Conservation (phyloP, 2,329 filamentous ascomycete genomes). For the Paraphaeosphaeria minitans region DNA sequence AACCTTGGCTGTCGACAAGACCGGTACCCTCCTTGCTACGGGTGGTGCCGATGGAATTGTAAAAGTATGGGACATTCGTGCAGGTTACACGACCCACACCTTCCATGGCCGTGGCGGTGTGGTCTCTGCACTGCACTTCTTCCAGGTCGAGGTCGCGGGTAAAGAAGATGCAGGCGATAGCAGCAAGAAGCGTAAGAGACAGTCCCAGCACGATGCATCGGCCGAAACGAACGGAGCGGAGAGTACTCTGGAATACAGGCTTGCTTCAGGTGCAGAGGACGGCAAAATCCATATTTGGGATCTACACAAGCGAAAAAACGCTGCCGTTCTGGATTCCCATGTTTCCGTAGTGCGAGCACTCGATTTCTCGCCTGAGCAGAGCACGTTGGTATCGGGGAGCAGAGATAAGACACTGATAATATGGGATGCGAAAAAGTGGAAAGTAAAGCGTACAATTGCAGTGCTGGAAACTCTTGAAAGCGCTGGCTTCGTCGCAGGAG, state of each 20-base stretch:
- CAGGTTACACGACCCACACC: constrained; percentile 90
- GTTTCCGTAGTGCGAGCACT: constrained; percentile 91
- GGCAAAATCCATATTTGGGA: constrained; percentile 93
- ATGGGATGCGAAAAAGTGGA: constrained; percentile 90
- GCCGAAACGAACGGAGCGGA: constrained; percentile 50
- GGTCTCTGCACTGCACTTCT: constrained; percentile 89
- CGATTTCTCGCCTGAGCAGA: constrained; percentile 76
- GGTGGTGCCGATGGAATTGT: constrained; percentile 91
- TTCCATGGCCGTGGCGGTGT: constrained; percentile 93
- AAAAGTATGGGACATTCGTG: constrained; percentile 94
- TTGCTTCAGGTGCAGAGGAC: constrained; percentile 92
- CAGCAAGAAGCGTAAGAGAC: constrained; percentile 49
- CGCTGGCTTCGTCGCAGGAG: constrained; percentile 76
- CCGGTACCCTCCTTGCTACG: constrained; percentile 87
- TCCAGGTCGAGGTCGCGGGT: constrained; percentile 67
- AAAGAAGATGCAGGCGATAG: constrained; percentile 51
- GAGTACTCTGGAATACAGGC: constrained; percentile 67
- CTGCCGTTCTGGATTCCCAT: constrained; percentile 84
- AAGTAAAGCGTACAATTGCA: constrained; percentile 77
- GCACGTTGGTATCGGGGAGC: constrained; percentile 80
- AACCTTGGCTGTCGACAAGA: constrained; percentile 81
- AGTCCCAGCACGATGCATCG: constrained; percentile 52
- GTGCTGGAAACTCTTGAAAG: constrained; percentile 85
- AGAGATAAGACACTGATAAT: constrained; percentile 93
- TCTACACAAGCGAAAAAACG: constrained; percentile 77